Base-by-base conservation (phyloP, 1,284 basidiomycete genomes). In the Sanghuangporus weigelae region DNA sequence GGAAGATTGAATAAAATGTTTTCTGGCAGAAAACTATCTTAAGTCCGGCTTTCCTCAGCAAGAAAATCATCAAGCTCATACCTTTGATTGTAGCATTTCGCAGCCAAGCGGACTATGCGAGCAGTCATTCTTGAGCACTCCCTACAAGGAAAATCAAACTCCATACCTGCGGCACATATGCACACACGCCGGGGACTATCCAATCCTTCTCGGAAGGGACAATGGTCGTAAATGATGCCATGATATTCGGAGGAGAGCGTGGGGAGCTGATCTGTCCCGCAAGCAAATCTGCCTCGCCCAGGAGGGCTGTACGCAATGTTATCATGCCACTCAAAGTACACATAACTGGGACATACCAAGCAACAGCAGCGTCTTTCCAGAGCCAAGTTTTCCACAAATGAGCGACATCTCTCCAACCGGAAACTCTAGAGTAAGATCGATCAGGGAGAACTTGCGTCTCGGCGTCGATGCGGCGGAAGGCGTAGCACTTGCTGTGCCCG, bases 1-100 rank as follows among this genome's bases (percentile, higher is more conserved):
- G 93, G 93, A 26, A 93, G 78, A 63, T 88, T 92, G 75, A 98
- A 98, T 23, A 97, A 75, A 67, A 98, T 96, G 69, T 98, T 98
- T 57, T 96, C 93, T 89, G 57, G 10, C 59, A 21, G 35, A 44
- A 26, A 38, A 57, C 26, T 38, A 16, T 21, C 12, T 23, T 57
- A 11, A 51, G 11, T 31, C 16, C 1, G 7, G 16, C 8, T n/a
- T n/a, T 19, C 16, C 44, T 11, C 16, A 12, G 21, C 38, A 16
- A 39, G 26, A 44, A n/a, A 42, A 44, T 4, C 19, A 26, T n/a
- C 57, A 57, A 3, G 2, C 3, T 54, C 71, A 36, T 59, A 87
- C 87, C 88, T 81, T 89, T 90, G 74, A 98, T 95, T 3, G 91
- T 93, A 0, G 93, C 95, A 72, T 97, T 97, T 63, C 94, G 87